Conservation (phyloP, 331 rosid species). For the Pyrus hybrid region DNA sequence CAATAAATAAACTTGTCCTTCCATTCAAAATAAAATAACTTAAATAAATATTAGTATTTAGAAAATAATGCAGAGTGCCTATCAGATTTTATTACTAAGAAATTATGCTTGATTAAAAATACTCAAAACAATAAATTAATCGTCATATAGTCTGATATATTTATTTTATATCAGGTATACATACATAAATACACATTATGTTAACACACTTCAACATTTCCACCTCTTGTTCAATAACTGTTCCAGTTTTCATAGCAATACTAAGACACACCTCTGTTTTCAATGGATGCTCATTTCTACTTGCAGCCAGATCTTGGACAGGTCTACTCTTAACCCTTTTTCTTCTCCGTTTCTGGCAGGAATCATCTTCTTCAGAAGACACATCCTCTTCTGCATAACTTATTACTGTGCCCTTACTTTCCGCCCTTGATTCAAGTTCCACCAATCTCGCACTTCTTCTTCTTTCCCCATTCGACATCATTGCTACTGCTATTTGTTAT, state of each 20-base stretch:
- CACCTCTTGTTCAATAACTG: not conserved
- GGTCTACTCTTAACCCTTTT: constrained; percentile 5
- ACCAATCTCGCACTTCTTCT: constrained; percentile 5
- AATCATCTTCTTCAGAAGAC: not conserved
- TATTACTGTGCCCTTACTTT: not conserved
- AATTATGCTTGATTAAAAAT: not conserved
- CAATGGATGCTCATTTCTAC: not conserved
- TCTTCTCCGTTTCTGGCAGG: not conserved
- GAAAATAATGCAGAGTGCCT: not conserved
- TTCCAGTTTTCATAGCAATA: not conserved
- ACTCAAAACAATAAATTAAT: not conserved
- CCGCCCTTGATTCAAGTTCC: not conserved
- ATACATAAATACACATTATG: not conserved
- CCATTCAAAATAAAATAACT: not conserved
- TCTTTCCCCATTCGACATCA: not conserved
- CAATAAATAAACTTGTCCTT: not conserved
- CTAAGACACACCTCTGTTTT: not conserved
- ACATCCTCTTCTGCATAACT: not conserved
- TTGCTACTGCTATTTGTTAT: not conserved
- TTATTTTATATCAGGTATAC: not conserved
- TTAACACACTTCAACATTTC: not conserved
- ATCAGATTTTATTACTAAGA: not conserved
- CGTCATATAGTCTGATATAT: not conserved
- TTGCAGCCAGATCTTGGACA: not conserved
- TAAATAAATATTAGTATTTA: not conserved